phyloP scores from a whole-genome alignment of 2,329 filamentous ascomycete species.

The Amphichorda felina region DNA sequence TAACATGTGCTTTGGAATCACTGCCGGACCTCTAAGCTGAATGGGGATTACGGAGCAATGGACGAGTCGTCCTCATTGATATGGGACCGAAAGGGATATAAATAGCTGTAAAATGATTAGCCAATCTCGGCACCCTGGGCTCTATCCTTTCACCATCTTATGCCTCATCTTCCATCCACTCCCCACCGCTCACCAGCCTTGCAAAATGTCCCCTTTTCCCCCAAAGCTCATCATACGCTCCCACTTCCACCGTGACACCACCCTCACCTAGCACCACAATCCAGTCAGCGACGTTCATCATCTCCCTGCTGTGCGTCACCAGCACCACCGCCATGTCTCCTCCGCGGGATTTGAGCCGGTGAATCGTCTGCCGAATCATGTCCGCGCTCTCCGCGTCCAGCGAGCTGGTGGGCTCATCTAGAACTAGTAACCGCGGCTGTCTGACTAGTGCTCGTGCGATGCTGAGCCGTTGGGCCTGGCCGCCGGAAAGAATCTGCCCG shows the following conservation, averaged over 20 bases:
- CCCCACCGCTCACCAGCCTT: constrained; percentile 26
- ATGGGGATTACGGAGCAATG: too few relatives aligned
- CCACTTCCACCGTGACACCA: constrained; percentile 50
- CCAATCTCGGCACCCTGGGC: too few relatives aligned
- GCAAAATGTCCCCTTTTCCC: constrained; percentile 30
- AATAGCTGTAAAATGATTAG: background rate
- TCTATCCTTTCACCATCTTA: too few relatives aligned
- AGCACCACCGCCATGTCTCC: constrained; percentile 57
- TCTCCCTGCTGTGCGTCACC: constrained; percentile 70
- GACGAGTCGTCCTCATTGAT: background rate
- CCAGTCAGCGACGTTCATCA: constrained; percentile 73
- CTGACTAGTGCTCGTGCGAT: constrained; percentile 72
- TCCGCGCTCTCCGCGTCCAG: constrained; percentile 60
- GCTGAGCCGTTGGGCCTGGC: constrained; percentile 70
- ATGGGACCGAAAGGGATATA: background rate
- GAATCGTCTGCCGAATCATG: constrained; percentile 51
- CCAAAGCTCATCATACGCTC: constrained; percentile 51
- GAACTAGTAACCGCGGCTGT: constrained; percentile 57
- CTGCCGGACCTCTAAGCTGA: too few relatives aligned
- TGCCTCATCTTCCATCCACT: background rate
- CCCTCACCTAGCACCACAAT: constrained; percentile 62
- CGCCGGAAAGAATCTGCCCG: constrained; percentile 62
- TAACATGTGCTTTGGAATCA: too few relatives aligned
- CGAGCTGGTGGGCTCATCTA: constrained; percentile 81
- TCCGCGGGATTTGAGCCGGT: constrained; percentile 28